Percentiles rank a stretch among this genome's conserved stretches.
Conservation (phyloP, 768 basidiomycete genomes). For the Leccinum disarticulatum region DNA sequence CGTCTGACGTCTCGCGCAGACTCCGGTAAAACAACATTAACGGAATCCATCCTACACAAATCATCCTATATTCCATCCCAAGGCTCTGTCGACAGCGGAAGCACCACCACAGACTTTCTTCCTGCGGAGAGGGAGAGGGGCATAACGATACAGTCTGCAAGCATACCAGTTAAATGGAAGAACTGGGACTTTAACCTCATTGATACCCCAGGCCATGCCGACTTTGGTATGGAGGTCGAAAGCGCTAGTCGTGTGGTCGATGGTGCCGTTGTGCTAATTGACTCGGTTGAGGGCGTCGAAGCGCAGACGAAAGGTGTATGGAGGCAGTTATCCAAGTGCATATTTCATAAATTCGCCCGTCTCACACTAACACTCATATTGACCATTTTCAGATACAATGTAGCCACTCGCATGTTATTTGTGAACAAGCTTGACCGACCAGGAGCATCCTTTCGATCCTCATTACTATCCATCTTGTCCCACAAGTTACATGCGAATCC, state of each 20-base stretch:
- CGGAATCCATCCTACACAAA: constrained; percentile 80
- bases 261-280: constrained; percentile 84
- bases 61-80: constrained; percentile 71
- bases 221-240: constrained; percentile 97
- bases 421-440: constrained; percentile 88
- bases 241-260: constrained; percentile 89
- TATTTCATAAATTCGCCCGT: constrained; percentile 20
- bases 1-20: constrained; percentile 43
- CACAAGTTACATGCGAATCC: constrained; percentile 78
- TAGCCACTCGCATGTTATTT: constrained; percentile 75
- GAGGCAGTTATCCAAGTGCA: constrained; percentile 81
- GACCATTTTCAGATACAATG: constrained; percentile 60
- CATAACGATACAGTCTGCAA: constrained; percentile 91
- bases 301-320: constrained; percentile 89
- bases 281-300: constrained; percentile 91
- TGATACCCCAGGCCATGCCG: constrained; percentile 90
- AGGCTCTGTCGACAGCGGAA: constrained; percentile 87
- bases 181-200: constrained; percentile 84
- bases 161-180: constrained; percentile 86
- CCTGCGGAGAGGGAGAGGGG: constrained; percentile 88
- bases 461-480: constrained; percentile 68
- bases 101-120: constrained; percentile 87
- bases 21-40: constrained; percentile 87
- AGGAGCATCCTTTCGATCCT: constrained; percentile 75
- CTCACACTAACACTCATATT: constrained; percentile 2